Evolutionary conservation across 1,139 yeast species (phyloP).

Genomic region (Dujonia santamariae): DNA sequence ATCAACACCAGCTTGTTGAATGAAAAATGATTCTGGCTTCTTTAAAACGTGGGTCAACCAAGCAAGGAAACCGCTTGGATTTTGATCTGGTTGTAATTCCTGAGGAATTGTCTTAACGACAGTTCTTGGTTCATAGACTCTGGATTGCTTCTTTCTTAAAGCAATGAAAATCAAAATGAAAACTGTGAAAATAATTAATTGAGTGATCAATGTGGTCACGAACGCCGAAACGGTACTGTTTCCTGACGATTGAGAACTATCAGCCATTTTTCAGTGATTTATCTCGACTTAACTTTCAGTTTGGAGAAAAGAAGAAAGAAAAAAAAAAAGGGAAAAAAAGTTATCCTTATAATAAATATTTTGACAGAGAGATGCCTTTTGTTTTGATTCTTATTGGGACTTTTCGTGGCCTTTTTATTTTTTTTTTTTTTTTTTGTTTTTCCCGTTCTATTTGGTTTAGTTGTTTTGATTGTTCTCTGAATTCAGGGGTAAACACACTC

Average conservation of each 20-base stretch:
- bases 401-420: too few relatives aligned
- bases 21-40: conserved; percentile 63
- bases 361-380: too few relatives aligned
- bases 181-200: conserved; percentile 47
- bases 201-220: conserved; percentile 37
- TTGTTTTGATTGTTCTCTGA: too few relatives aligned
- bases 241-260: neutral
- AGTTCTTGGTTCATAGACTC: conserved; percentile 83
- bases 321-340: neutral
- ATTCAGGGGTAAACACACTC: too few relatives aligned
- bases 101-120: conserved; percentile 39
- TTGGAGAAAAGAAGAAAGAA: neutral
- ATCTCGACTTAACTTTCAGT: neutral
- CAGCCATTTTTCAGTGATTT: conserved; percentile 6
- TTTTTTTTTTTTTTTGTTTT: too few relatives aligned
- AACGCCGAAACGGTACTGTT: conserved; percentile 38
- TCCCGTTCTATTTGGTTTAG: too few relatives aligned
- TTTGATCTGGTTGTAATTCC: conserved; percentile 47
- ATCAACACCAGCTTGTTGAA: conserved; percentile 76
- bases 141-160: conserved; percentile 59
- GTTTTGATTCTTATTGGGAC: too few relatives aligned
- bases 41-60: conserved; percentile 54
- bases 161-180: conserved; percentile 58
- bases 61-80: conserved; percentile 52
- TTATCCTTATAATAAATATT: neutral